These are phyloP conservation scores for Microthlaspi erraticum DNA, from an alignment of 345 rosid species.

Conservation along the genomic window DNA sequence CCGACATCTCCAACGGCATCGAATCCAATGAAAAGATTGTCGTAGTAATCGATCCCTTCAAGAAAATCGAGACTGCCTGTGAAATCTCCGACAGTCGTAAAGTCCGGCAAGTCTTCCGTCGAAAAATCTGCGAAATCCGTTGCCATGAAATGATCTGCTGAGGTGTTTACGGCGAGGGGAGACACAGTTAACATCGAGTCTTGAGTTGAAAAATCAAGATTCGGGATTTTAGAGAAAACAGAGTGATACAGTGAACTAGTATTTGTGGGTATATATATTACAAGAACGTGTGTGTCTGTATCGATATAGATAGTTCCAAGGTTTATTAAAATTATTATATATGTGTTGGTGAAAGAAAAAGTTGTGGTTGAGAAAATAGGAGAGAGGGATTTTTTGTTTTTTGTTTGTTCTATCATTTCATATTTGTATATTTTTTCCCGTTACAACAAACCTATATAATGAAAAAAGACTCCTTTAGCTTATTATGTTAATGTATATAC, in stretches of 20 bases:
- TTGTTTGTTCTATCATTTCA: neutral
- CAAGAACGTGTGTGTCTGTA: constrained; percentile 24
- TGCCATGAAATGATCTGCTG: constrained; percentile 48
- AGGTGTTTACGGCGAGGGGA: constrained; percentile 50
- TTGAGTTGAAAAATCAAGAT: constrained; percentile 3
- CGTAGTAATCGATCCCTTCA: constrained; percentile 78
- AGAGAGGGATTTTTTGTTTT: neutral
- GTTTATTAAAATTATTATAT: constrained; percentile 34
- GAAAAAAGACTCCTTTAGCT: too few species aligned
- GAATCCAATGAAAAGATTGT: constrained; percentile 71
- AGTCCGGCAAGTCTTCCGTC: constrained; percentile 55
- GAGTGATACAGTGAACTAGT: constrained; percentile 33
- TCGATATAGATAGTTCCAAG: constrained; percentile 46
- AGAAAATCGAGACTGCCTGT: constrained; percentile 40
- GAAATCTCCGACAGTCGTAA: constrained; percentile 50
- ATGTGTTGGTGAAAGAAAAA: constrained; percentile 38
- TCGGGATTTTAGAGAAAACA: constrained; percentile 29
- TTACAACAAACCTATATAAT: neutral
- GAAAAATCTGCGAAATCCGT: constrained; percentile 53
- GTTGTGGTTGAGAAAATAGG: constrained; percentile 42
- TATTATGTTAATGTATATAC: too few species aligned
- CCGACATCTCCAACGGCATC: constrained; percentile 59
- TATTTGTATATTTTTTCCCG: neutral
- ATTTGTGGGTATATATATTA: constrained; percentile 7
- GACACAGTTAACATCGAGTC: constrained; percentile 81